Conservation (phyloP, 768 basidiomycete genomes). For the Baorangia bicolor region DNA sequence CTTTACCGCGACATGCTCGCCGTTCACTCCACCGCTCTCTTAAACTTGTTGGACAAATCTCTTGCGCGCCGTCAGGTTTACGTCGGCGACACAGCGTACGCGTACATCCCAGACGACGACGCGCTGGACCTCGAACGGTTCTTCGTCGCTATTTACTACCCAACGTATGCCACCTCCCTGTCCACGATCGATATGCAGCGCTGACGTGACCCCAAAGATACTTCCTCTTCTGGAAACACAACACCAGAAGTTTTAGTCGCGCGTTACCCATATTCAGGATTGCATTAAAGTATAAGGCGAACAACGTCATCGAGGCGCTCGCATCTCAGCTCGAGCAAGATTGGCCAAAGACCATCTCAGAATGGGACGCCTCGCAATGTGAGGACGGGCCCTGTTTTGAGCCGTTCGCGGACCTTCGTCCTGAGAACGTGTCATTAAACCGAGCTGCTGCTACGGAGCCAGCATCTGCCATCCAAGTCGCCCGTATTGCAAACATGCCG, state of each 20-base stretch:
- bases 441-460: neutral
- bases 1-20: slow-evolving; percentile 6
- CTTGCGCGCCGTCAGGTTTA: neutral
- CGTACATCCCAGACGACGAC: neutral
- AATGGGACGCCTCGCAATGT: slow-evolving; percentile 4
- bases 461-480: slow-evolving; percentile 1
- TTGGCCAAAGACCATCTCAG: slow-evolving; percentile 3
- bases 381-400: neutral
- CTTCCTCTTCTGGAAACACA: slow-evolving; percentile 1
- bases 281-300: slow-evolving; percentile 4
- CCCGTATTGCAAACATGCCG: slow-evolving; percentile 5
- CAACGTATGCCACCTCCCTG: neutral
- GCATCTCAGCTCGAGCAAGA: slow-evolving; percentile 8
- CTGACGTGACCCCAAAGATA: neutral
- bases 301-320: slow-evolving; percentile 1
- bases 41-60: neutral
- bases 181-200: neutral
- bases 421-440: neutral
- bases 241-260: neutral
- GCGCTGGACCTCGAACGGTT: slow-evolving; percentile 7
- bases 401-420: neutral
- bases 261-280: slow-evolving; percentile 1
- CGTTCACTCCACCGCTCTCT: neutral
- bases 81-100: neutral
- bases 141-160: slow-evolving; percentile 1